Evolutionary conservation across 2,329 filamentous ascomycete species (phyloP), one percentile per base, ranked within the genome.

Genomic region (Coleophoma eucalyptorum): DNA sequence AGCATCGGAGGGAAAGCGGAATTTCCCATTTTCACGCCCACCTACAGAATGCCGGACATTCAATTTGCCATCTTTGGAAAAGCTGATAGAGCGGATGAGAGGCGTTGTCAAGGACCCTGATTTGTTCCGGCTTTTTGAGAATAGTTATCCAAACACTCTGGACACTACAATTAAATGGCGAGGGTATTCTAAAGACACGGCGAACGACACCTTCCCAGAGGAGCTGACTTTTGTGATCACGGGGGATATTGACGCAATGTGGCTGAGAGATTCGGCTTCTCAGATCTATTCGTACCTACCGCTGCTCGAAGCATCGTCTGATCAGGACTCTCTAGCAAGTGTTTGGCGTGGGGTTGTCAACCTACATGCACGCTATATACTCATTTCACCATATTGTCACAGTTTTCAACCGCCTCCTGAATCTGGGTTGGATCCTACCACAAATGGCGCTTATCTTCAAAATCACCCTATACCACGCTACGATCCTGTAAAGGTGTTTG

Each of bases 321-420:
- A 75, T 4, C 68, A 72, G 8, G 73, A 83, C 60, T 84, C 83
- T 2, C 72, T 89, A 19, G 84, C 84, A 38, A 82, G 80, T 21
- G 70, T 89, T 0, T 88, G 84, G 69, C 78, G 86, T 16, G 86
- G 86, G 1, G 76, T 86, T 3, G 86, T 90, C 65, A 89, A 89
- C 62, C 72, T 86, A 5, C 86, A 89, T 60, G 74, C 84, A 37
- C 74, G 86, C 44, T 89, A 87, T 65, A 76, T 89, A 43, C 73
- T 82, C 51, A 78, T 78, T n/a, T 81, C 78, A 10, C 90, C 90
- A 0, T 95, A 94, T 68, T 96, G 91, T 74, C 93, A 95, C 66
- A 86, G 89, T 13, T 96, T 96, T 69, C 90, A 96, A 65, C 90
- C 91, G 4, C 91, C 91, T 0, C 79, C 83, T 2, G 88, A 89